Evolutionary conservation across 768 basidiomycete genomes (phyloP).

Genomic region (Russula brevipes): DNA sequence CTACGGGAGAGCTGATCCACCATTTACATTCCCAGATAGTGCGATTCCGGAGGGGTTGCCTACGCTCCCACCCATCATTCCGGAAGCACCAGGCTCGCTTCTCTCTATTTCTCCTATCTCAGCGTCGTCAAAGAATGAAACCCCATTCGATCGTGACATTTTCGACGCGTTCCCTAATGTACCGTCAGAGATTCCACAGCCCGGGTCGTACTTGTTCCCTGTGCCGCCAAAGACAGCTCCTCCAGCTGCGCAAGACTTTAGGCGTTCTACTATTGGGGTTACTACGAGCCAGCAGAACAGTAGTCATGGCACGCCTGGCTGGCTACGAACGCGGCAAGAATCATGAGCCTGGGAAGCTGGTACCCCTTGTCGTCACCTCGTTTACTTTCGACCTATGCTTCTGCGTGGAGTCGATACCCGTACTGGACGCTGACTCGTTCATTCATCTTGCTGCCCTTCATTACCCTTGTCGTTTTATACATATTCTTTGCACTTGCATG

Average conservation of each 20-base stretch:
- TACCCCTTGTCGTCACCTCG: background rate
- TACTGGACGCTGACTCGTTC: background rate
- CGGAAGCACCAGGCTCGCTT: conserved; percentile 35
- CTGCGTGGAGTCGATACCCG: background rate
- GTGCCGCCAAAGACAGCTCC: conserved; percentile 3
- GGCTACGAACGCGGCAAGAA: conserved; percentile 8
- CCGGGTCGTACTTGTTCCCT: conserved; percentile 16
- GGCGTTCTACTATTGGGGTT: conserved; percentile 9
- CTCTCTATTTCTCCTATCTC: conserved; percentile 34
- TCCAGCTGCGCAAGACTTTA: conserved; percentile 10
- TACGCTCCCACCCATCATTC: conserved; percentile 27
- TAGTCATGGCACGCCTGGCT: background rate
- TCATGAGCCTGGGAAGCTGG: background rate
- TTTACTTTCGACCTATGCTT: conserved; percentile 1
- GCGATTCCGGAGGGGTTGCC: conserved; percentile 18
- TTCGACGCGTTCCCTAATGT: conserved; percentile 73
- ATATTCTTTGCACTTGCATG: conserved; percentile 6
- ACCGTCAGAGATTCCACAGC: conserved; percentile 40
- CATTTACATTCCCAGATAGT: conserved; percentile 1
- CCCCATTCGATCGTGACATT: conserved; percentile 48
- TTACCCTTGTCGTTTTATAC: background rate
- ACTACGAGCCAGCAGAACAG: conserved; percentile 9
- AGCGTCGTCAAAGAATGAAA: conserved; percentile 39
- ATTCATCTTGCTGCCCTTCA: conserved; percentile 1
- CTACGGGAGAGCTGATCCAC: background rate